Conservation (phyloP, 495 filamentous ascomycete species). For the Penicillium simplicissimum region DNA sequence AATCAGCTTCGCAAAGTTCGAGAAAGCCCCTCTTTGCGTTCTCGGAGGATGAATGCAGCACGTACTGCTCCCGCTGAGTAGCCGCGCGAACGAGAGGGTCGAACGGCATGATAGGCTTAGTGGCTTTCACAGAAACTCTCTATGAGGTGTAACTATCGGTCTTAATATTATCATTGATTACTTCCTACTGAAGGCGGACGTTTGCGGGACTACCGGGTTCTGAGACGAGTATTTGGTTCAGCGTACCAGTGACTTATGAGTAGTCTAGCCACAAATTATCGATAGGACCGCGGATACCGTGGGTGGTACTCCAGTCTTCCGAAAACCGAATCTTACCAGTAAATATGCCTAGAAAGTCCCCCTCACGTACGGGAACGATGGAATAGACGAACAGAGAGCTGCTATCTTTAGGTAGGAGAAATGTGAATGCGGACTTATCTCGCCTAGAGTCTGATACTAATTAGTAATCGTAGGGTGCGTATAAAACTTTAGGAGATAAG, state of each 20-base stretch:
- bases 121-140: slow-evolving; percentile 10
- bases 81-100: slow-evolving; percentile 5
- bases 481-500: slow-evolving; percentile 7
- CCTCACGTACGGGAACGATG: no score
- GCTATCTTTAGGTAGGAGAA: no score
- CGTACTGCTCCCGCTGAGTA: no score
- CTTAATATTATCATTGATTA: slow-evolving; percentile 4
- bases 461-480: slow-evolving; percentile 1
- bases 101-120: slow-evolving; percentile 7
- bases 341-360: no score
- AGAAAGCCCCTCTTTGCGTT: neutral
- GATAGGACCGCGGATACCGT: no score
- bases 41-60: no score
- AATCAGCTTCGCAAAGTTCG: slow-evolving; percentile 1
- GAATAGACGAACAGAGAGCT: no score
- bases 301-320: no score
- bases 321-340: no score
- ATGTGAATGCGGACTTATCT: slow-evolving; percentile 19
- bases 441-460: slow-evolving; percentile 2
- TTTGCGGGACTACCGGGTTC: slow-evolving; percentile 16
- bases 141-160: slow-evolving; percentile 1
- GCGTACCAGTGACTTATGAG: no score
- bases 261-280: no score
- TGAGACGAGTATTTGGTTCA: neutral
- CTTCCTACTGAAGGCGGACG: slow-evolving; percentile 8